Conservation (phyloP, 1,284 basidiomycete genomes). For the Inonotus obliquus region DNA sequence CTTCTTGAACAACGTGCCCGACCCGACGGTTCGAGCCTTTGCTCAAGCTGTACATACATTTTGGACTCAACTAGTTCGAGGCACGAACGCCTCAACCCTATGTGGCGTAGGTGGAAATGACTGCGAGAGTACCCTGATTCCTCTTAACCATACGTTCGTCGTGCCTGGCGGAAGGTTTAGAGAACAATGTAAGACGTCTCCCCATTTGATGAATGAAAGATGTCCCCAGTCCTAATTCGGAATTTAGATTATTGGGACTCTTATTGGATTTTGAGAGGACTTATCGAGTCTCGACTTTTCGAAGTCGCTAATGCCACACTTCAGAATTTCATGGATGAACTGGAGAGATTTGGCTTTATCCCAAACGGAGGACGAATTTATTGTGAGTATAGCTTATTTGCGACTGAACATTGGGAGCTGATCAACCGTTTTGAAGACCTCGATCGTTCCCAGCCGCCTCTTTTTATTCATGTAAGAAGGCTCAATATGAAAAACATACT, state of each 20-base stretch:
- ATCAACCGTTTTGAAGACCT: slow-evolving; percentile 48
- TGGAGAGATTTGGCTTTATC: slow-evolving; percentile 79
- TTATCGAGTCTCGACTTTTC: slow-evolving; percentile 75
- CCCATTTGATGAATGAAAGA: background rate
- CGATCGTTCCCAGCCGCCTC: slow-evolving; percentile 85
- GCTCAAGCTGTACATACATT: slow-evolving; percentile 75
- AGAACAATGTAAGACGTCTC: slow-evolving; percentile 52
- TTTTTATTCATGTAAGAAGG: slow-evolving; percentile 67
- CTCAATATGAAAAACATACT: background rate
- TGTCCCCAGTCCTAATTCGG: background rate
- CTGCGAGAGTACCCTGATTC: slow-evolving; percentile 83
- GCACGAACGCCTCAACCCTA: slow-evolving; percentile 65
- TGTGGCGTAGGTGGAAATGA: slow-evolving; percentile 48
- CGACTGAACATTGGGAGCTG: background rate
- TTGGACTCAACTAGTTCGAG: slow-evolving; percentile 76
- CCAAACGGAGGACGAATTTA: slow-evolving; percentile 89
- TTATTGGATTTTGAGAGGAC: slow-evolving; percentile 84
- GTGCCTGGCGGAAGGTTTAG: slow-evolving; percentile 79
- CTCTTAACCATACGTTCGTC: slow-evolving; percentile 86
- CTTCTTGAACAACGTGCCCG: slow-evolving; percentile 69
- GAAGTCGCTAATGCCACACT: slow-evolving; percentile 72
- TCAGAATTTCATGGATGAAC: slow-evolving; percentile 91
- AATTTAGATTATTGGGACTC: slow-evolving; percentile 74
- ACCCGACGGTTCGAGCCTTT: slow-evolving; percentile 71
- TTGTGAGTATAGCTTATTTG: slow-evolving; percentile 40